Evolutionary conservation across 2,329 filamentous ascomycete genomes (phyloP).

Genomic region (Aspergillus oerlinghausenensis): DNA sequence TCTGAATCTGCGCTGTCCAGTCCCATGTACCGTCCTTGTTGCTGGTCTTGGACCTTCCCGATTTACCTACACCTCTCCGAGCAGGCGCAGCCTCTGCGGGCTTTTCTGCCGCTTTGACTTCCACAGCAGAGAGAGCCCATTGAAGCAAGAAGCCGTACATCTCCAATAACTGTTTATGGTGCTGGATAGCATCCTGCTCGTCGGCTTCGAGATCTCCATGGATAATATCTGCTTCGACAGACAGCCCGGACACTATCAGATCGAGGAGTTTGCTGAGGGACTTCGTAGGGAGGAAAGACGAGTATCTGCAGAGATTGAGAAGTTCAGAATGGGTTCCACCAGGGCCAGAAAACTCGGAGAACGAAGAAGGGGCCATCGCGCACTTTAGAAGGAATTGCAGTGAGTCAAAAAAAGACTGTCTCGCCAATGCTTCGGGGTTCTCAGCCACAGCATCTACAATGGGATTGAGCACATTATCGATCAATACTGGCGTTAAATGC

Average conservation of each 20-base stretch:
- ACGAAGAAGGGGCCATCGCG: constrained; percentile 53
- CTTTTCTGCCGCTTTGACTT: constrained; percentile 90
- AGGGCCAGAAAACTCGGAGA: constrained; percentile 27
- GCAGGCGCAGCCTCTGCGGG: constrained; percentile 66
- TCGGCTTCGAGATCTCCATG: constrained; percentile 85
- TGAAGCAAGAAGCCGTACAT: constrained; percentile 91
- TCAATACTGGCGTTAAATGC: constrained; percentile 67
- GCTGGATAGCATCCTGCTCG: constrained; percentile 78
- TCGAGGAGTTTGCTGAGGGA: constrained; percentile 91
- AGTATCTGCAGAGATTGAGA: constrained; percentile 67
- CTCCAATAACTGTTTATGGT: constrained; percentile 89
- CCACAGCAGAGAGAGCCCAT: constrained; percentile 92
- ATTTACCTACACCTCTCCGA: constrained; percentile 69
- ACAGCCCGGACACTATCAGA: constrained; percentile 78
- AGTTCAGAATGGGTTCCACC: constrained; percentile 58
- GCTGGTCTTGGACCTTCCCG: constrained; percentile 64
- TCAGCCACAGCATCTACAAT: constrained; percentile 91
- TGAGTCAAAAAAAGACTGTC: constrained; percentile 78
- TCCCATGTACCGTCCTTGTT: constrained; percentile 79
- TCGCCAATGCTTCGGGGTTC: constrained; percentile 81
- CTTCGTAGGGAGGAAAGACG: constrained; percentile 71
- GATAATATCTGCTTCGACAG: constrained; percentile 78
- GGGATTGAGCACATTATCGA: constrained; percentile 83
- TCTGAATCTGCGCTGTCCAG: constrained; percentile 79
- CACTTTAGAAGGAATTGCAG: constrained; percentile 96